Evolutionary conservation across 129 eudicot species (phyloP), one percentile per base, ranked within the genome.

Genomic region (Artemisia argyi): DNA sequence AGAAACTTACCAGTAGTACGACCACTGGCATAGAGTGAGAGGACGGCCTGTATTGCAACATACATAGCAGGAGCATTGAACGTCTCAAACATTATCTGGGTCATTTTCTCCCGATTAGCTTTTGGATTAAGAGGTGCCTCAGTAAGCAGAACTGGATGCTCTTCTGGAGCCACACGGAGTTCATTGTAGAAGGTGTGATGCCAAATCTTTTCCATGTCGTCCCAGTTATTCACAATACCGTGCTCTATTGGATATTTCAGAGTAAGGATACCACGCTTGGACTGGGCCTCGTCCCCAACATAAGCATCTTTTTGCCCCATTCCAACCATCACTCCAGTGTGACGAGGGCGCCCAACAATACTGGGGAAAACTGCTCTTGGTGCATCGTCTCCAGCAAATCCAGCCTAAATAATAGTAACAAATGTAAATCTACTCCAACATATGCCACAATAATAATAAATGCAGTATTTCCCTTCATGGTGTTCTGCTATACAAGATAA

Each of bases 201-300:
- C 86, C 87, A 84, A n/a, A 84, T 81, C 73, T 84, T 85, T 75
- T 82, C 90, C 90, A 85, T 85, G 50, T 85, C 90, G 46, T 85
- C 90, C 90, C 90, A 85, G 53, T 85, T 85, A 72, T 79, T 85
- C 35, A 85, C 90, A 42, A 85, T 85, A 10, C 87, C 90, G 18
- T 85, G 87, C 61, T 82, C 90, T 54, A 85, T 85, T 59, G 86
- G 89, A 71, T 85, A 85, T 59, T 85, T 85, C 57, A 85, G 30
- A 11, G 81, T 70, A 22, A 85, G 68, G 61, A 85, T 85, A 73
- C 88, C 88, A 20, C 88, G 61, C 59, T 84, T 84, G 13, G 82
- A 84, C 68, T 84, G 88, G 15, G 88, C 88, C 75, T 84, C 88
- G 12, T 84, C 85, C 4, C 88, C 88, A n/a, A 83, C 81, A 80